phyloP scores from a whole-genome alignment of 352 stramenopile genomes.

The Globisporangium abappressorium region DNA sequence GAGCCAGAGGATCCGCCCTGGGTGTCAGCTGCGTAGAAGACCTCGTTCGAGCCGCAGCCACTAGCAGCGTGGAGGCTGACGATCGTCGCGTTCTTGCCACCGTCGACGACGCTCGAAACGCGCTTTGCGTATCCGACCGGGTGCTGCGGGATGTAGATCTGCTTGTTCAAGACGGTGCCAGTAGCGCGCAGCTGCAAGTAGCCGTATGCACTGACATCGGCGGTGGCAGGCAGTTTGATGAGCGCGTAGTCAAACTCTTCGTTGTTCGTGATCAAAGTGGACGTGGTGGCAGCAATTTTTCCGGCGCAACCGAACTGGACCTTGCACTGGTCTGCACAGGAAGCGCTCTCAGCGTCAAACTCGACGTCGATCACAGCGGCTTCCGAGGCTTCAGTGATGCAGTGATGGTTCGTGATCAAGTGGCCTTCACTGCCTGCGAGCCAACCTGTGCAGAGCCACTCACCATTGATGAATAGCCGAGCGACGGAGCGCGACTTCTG shows the following conservation, averaged over 20 bases:
- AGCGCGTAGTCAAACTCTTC: conserved; percentile 51
- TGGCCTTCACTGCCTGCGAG: conserved; percentile 56
- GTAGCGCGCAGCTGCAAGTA: background rate
- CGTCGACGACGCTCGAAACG: background rate
- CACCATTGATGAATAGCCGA: conserved; percentile 57
- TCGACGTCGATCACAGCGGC: conserved; percentile 47
- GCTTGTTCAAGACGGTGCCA: background rate
- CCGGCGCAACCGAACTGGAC: conserved; percentile 40
- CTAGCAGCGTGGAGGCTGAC: background rate
- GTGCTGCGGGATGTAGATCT: background rate
- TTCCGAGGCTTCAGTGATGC: conserved; percentile 32
- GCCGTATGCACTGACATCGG: background rate
- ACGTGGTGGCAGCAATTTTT: conserved; percentile 36
- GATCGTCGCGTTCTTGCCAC: background rate
- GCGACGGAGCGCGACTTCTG: conserved; percentile 38
- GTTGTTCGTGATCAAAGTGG: conserved; percentile 40
- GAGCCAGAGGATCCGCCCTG: background rate
- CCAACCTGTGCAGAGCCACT: conserved; percentile 58
- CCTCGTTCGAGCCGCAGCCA: background rate
- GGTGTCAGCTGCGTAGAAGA: background rate
- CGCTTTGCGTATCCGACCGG: background rate
- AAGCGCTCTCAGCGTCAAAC: conserved; percentile 52
- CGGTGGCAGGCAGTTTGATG: conserved; percentile 14
- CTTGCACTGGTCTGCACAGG: conserved; percentile 46
- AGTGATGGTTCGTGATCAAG: conserved; percentile 76